Evolutionary conservation across 1,139 yeast genomes (phyloP), one percentile per base, ranked within the genome.

Genomic region (Yamadazyma friedrichii): DNA sequence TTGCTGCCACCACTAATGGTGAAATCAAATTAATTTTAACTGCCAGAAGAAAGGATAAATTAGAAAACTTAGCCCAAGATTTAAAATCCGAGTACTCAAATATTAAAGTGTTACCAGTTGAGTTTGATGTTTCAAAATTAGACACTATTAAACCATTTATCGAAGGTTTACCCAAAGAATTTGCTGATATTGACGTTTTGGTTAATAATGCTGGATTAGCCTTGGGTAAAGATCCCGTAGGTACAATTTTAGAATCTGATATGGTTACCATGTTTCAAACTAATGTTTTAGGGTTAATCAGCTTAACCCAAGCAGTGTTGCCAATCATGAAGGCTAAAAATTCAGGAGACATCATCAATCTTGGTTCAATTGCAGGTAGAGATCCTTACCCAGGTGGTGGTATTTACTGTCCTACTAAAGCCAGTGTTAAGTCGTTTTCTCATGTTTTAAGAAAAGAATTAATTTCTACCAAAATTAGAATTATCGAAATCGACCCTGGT

Each of bases 171-270:
- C 88, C 87, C 6, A 51, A 51, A 26, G 84, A 77, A 27, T 80
- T 78, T 54, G 59, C 70, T 35, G 80, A 77, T 47, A 73, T 81
- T 47, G 88, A 82, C 57, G 76, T 88, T 29, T 70, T 88, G 43
- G 67, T 88, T 46, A 88, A 88, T 69, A 87, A 87, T 58, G 94
- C 95, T 8, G 95, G 95, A 31, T 76, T 82, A 62, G 95, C 93
- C 1, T 66, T 79, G 37, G 95, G 95, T 20, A 65, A 65, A 36
- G 88, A 78, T 27, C 58, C 63, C 31, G 86, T 86, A 25, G 94
- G 93, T 11, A 66, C 65, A 2, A 74, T 85, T 42, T 56, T 61
- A 2, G 65, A 67, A 17, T 61, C 63, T 2, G 93, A 85, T 51
- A 69, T 86, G 38, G 70, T 73, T 37, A 77, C 75, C 30, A 83